These are phyloP conservation scores for Mycena pura DNA, from an alignment of 768 basidiomycete genomes.

Conservation along the genomic window DNA sequence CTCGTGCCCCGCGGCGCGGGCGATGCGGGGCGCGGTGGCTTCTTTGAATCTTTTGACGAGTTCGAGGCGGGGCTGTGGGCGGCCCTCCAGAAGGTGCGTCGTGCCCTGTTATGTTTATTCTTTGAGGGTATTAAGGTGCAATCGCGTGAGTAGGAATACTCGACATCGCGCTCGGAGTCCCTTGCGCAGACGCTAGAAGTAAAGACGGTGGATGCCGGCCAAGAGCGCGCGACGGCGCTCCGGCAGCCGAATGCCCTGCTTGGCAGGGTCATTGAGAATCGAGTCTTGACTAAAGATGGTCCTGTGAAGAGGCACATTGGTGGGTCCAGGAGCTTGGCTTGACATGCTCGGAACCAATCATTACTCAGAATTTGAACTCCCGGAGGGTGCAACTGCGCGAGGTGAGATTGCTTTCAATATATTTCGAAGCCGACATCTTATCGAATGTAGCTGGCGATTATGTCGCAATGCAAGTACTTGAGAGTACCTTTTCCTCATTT, in stretches of 20 bases:
- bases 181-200: slow-evolving; percentile 32
- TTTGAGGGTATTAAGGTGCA: too few relatives aligned
- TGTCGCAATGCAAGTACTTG: slow-evolving; percentile 45
- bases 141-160: slow-evolving; percentile 44
- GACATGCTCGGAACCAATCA: too few relatives aligned
- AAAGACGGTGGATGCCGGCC: slow-evolving; percentile 37
- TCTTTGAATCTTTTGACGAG: slow-evolving; percentile 51
- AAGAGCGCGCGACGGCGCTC: slow-evolving; percentile 40
- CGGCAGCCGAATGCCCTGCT: slow-evolving; percentile 45
- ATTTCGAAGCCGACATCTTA: too few relatives aligned
- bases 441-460: slow-evolving; percentile 59
- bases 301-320: slow-evolving; percentile 51
- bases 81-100: slow-evolving; percentile 40
- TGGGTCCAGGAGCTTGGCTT: slow-evolving; percentile 22
- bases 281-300: slow-evolving; percentile 43
- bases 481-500: too few relatives aligned
- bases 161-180: slow-evolving; percentile 25
- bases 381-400: slow-evolving; percentile 39
- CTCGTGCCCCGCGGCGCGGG: slow-evolving; percentile 45
- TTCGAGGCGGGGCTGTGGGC: slow-evolving; percentile 48
- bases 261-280: slow-evolving; percentile 47
- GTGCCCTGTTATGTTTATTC: too few relatives aligned
- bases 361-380: slow-evolving; percentile 48
- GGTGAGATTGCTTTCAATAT: background rate
- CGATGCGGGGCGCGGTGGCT: slow-evolving; percentile 47